These are phyloP conservation scores for Dryas octopetala DNA, from an alignment of 306 rosid species.

Conservation along the genomic window DNA sequence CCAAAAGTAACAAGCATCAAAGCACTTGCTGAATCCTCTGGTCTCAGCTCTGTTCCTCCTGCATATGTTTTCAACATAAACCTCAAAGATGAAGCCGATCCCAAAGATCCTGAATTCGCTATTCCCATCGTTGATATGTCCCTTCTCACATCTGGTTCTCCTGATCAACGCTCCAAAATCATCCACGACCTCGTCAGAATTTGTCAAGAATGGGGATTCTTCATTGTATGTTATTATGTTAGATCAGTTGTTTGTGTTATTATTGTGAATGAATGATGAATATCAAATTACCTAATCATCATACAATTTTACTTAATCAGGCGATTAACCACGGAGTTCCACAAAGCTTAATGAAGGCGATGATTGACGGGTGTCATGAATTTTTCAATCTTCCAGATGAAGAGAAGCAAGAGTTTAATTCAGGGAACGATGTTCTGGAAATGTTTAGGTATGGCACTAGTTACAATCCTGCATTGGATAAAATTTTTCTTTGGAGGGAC, in stretches of 20 bases:
- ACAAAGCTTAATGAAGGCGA: conserved; percentile 33
- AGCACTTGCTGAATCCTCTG: conserved; percentile 35
- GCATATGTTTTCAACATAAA: conserved; percentile 30
- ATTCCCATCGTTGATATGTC: conserved; percentile 50
- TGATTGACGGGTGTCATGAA: conserved; percentile 26
- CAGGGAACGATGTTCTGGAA: conserved; percentile 27
- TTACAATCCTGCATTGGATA: conserved; percentile 30
- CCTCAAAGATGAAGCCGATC: conserved; percentile 22
- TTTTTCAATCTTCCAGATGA: conserved; percentile 39
- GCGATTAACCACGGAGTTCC: conserved; percentile 48
- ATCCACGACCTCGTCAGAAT: conserved; percentile 35
- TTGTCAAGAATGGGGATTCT: conserved; percentile 51
- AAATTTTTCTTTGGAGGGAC: conserved; percentile 53
- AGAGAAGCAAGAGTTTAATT: conserved; percentile 41
- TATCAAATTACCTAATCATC: too few species aligned
- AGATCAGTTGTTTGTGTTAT: too few species aligned
- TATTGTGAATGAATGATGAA: too few species aligned
- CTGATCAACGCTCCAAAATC: conserved; percentile 30
- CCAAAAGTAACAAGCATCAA: conserved; percentile 36
- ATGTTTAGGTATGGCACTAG: conserved; percentile 51
- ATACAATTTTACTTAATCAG: conserved; percentile 11
- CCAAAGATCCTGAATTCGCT: conserved; percentile 33
- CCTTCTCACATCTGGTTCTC: conserved; percentile 35
- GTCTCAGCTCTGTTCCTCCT: conserved; percentile 34
- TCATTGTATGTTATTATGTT: conserved; percentile 24